These are phyloP conservation scores for Beauveria scarabaeidicola DNA, from an alignment of 2,329 filamentous ascomycete species.

Conservation along the genomic window DNA sequence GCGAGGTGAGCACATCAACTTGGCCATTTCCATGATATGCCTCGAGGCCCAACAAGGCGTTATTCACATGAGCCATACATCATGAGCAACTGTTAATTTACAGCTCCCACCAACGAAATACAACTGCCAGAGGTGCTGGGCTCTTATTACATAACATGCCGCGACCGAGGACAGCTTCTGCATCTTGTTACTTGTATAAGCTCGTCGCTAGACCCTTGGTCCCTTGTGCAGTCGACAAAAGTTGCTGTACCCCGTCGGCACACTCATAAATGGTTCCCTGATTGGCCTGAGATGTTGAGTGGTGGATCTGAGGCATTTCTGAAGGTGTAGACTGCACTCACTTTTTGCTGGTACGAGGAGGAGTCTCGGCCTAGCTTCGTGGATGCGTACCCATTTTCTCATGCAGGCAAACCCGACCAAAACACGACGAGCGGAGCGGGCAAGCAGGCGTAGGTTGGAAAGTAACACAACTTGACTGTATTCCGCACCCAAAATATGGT, in stretches of 20 bases:
- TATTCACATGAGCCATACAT: background rate
- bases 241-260: background rate
- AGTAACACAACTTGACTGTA: background rate
- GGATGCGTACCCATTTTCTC: constrained; percentile 5
- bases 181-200: background rate
- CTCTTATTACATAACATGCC: background rate
- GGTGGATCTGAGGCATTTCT: constrained; percentile 27
- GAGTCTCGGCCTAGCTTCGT: background rate
- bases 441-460: background rate
- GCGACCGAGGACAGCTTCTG: background rate
- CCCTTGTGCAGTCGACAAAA: background rate
- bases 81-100: background rate
- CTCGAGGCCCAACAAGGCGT: background rate
- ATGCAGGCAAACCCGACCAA: constrained; percentile 4
- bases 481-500: background rate
- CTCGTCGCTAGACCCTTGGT: background rate
- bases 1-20: background rate
- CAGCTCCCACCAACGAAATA: background rate
- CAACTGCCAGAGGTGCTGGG: background rate
- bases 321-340: background rate
- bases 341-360: background rate
- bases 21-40: background rate
- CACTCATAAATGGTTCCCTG: background rate
- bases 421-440: background rate
- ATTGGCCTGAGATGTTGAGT: background rate